Conservation (phyloP, 331 rosid genomes). For the Erythrophleum ivorense region DNA sequence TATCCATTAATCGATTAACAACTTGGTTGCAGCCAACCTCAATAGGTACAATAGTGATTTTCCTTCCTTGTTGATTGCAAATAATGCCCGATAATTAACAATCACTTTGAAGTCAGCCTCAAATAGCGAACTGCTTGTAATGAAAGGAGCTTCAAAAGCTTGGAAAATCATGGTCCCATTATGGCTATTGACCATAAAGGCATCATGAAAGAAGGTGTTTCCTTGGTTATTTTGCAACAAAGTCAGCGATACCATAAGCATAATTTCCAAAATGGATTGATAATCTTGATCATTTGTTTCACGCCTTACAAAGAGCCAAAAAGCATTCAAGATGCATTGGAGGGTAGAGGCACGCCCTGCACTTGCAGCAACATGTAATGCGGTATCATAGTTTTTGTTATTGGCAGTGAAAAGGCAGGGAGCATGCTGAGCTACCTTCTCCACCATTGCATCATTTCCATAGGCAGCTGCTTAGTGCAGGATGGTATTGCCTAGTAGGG, state of each 20-base stretch:
- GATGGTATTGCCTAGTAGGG: too few relatives aligned
- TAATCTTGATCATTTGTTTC: neutral
- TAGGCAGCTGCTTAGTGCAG: neutral
- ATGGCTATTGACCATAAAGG: neutral
- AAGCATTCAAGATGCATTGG: neutral
- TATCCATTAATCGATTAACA: neutral
- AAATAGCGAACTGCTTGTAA: too few relatives aligned
- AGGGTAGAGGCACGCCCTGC: constrained; percentile 1
- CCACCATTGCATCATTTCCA: neutral
- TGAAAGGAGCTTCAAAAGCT: neutral
- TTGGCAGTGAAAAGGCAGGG: neutral
- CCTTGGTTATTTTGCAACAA: constrained; percentile 3
- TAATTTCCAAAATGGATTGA: neutral
- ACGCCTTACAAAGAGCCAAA: neutral
- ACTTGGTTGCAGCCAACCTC: neutral
- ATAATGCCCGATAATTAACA: neutral
- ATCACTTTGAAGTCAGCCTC: too few relatives aligned
- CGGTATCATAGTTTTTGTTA: neutral
- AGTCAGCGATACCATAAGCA: neutral
- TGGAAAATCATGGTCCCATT: neutral
- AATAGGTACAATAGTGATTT: constrained; percentile 14
- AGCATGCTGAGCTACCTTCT: neutral
- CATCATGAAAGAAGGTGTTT: constrained; percentile 35
- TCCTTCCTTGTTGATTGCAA: neutral
- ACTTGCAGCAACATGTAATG: constrained; percentile 32